A percentile compares a stretch with the other conserved stretches of the same genome.
These are phyloP conservation scores for Eragrostis tef DNA, from an alignment of 202 grass and related monocot genomes.

Conservation along the genomic window DNA sequence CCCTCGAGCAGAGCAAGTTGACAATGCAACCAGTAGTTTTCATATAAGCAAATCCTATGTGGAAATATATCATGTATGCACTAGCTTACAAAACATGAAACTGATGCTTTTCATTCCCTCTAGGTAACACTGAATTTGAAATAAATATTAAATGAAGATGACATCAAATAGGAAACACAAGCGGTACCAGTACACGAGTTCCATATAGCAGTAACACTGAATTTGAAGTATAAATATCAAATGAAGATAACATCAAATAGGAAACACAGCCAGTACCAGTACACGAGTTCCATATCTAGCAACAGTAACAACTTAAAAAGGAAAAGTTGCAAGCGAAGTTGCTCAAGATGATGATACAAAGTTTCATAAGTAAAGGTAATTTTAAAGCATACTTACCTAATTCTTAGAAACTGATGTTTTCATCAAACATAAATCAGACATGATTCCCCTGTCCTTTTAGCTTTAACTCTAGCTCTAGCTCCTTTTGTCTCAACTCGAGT, in stretches of 20 bases:
- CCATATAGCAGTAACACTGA: background rate
- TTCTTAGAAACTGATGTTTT: constrained; percentile 4
- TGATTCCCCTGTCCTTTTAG: constrained; percentile 34
- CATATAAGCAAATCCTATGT: constrained; percentile 32
- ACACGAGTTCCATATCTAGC: constrained; percentile 12
- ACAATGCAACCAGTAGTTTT: background rate
- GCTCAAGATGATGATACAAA: no score
- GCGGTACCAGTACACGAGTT: background rate
- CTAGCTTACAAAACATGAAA: constrained; percentile 15
- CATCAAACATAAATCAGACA: constrained; percentile 37
- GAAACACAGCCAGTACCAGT: constrained; percentile 17
- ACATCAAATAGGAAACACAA: constrained; percentile 33
- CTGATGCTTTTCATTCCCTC: constrained; percentile 17
- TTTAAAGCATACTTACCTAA: constrained; percentile 29
- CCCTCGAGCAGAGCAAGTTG: constrained; percentile 11
- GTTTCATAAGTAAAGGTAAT: no score
- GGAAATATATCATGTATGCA: constrained; percentile 16
- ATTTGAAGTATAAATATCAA: constrained; percentile 32
- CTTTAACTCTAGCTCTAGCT: constrained; percentile 65
- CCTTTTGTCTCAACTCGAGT: constrained; percentile 63
- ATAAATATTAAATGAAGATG: background rate
- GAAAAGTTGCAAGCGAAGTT: constrained; percentile 6
- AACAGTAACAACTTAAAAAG: constrained; percentile 7
- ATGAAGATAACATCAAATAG: constrained; percentile 27
- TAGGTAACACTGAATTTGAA: background rate